Conservation (phyloP, 192 early-diverging fungal genomes). For the Endogone sp. region DNA sequence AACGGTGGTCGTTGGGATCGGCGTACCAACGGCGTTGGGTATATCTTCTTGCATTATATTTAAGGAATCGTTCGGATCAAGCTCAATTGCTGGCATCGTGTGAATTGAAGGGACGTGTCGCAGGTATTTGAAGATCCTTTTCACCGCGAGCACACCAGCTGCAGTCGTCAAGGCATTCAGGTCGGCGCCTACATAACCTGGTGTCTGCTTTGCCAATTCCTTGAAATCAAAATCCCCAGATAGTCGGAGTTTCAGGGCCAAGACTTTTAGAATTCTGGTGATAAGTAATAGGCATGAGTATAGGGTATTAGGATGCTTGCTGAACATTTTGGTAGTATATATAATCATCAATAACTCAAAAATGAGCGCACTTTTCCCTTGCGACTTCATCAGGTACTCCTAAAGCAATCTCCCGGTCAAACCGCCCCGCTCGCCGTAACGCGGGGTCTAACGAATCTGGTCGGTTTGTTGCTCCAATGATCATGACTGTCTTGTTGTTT, state of each 20-base stretch:
- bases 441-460: conserved; percentile 85
- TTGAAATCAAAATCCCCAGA: conserved; percentile 81
- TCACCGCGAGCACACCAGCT: conserved; percentile 90
- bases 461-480: conserved; percentile 91
- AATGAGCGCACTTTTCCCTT: conserved; percentile 60
- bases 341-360: too few species aligned
- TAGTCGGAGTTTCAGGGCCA: conserved; percentile 73
- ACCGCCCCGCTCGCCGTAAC: conserved; percentile 78
- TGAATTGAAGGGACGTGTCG: conserved; percentile 21
- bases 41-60: conserved; percentile 3
- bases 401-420: conserved; percentile 84
- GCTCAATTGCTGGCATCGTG: not conserved
- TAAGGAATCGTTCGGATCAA: conserved; percentile 11
- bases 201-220: conserved; percentile 84
- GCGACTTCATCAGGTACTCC: conserved; percentile 89
- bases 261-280: conserved; percentile 75
- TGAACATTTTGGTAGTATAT: too few species aligned
- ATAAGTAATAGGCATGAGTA: not conserved
- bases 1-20: conserved; percentile 22
- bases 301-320: not conserved
- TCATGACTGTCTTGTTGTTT: conserved; percentile 77
- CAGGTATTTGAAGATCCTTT: conserved; percentile 63
- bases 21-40: not conserved
- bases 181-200: conserved; percentile 98
- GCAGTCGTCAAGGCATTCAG: conserved; percentile 85